Conservation (phyloP, 768 basidiomycete species). For the Butyriboletus loyo region DNA sequence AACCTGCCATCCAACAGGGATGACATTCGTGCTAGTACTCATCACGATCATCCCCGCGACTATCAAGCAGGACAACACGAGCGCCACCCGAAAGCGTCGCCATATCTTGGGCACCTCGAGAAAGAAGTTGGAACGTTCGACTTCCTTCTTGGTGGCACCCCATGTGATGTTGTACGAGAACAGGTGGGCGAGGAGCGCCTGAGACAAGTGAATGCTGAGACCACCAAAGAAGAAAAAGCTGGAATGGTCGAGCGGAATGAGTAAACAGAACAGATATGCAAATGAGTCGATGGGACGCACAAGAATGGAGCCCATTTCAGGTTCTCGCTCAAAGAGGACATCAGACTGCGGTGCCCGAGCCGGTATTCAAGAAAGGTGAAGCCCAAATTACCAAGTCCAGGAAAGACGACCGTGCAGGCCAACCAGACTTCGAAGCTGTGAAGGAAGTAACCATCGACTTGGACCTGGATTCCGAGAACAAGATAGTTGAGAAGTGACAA, state of each 20-base stretch:
- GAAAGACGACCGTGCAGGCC: slow-evolving; percentile 73
- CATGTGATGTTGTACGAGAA: slow-evolving; percentile 59
- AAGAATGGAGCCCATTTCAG: slow-evolving; percentile 38
- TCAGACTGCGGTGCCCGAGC: slow-evolving; percentile 43
- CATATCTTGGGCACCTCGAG: slow-evolving; percentile 83
- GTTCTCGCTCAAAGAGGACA: slow-evolving; percentile 25
- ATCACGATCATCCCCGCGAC: slow-evolving; percentile 58
- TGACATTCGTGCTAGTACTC: slow-evolving; percentile 35
- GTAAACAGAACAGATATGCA: neutral
- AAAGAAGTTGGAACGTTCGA: slow-evolving; percentile 90
- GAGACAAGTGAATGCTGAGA: slow-evolving; percentile 49
- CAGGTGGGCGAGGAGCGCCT: slow-evolving; percentile 53
- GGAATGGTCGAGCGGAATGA: neutral
- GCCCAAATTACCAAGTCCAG: slow-evolving; percentile 68
- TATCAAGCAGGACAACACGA: slow-evolving; percentile 49
- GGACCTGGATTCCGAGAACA: slow-evolving; percentile 68
- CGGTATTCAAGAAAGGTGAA: slow-evolving; percentile 77
- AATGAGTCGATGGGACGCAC: slow-evolving; percentile 10
- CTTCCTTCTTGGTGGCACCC: slow-evolving; percentile 73
- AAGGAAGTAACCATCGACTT: slow-evolving; percentile 71
- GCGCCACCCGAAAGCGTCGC: slow-evolving; percentile 68
- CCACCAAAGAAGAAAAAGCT: slow-evolving; percentile 56
- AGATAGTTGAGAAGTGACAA: slow-evolving; percentile 72
- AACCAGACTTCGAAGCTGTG: slow-evolving; percentile 81
- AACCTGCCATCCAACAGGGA: slow-evolving; percentile 71